Conservation (phyloP, 768 basidiomycete species). For the Plicaturopsis crispa region DNA sequence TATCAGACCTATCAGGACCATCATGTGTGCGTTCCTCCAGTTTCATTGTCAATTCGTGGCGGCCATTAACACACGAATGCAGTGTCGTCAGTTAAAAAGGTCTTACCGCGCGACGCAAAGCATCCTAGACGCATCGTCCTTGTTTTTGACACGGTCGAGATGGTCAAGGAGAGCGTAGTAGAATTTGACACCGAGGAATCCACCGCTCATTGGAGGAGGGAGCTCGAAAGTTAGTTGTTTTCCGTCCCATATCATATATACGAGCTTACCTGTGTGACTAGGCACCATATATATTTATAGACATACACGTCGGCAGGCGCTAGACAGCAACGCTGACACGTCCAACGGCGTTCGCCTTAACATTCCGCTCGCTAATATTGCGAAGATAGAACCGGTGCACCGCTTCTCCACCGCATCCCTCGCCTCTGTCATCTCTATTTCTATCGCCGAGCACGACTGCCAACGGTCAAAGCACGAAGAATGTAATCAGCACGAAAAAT, state of each 20-base stretch:
- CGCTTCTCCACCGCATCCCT: background rate
- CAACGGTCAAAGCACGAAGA: background rate
- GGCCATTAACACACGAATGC: conserved; percentile 1
- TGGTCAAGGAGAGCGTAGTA: conserved; percentile 18
- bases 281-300: conserved; percentile 38
- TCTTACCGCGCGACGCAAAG: conserved; percentile 37
- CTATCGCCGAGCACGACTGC: background rate
- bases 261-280: conserved; percentile 9
- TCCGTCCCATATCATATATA: background rate
- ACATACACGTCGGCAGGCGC: conserved; percentile 31
- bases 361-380: conserved; percentile 35
- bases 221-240: conserved; percentile 32
- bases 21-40: conserved; percentile 35
- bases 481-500: background rate
- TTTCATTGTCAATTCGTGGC: background rate
- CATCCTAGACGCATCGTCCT: conserved; percentile 35
- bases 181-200: conserved; percentile 57
- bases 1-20: conserved; percentile 43
- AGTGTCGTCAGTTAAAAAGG: conserved; percentile 43
- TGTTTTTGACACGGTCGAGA: conserved; percentile 22
- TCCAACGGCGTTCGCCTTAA: conserved; percentile 35
- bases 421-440: background rate
- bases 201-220: conserved; percentile 40
- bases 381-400: conserved; percentile 11
- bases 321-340: conserved; percentile 19